Conservation (phyloP, 1,284 basidiomycete genomes). For the Porogramme epimiltina region DNA sequence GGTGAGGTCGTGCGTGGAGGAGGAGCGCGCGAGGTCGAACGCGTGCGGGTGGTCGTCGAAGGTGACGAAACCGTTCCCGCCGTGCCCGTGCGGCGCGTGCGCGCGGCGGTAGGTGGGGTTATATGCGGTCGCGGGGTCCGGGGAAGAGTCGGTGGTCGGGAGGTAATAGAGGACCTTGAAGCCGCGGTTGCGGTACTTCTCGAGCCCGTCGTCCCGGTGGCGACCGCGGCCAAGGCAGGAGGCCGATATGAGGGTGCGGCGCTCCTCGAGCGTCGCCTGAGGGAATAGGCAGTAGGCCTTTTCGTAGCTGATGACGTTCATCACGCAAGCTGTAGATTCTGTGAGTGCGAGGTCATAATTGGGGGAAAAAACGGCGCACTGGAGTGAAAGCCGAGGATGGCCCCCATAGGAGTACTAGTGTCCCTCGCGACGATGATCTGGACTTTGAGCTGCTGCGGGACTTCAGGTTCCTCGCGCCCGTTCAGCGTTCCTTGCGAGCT, state of each 20-base stretch:
- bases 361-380: constrained; percentile 31
- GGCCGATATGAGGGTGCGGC: constrained; percentile 20
- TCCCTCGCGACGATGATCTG: constrained; percentile 21
- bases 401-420: constrained; percentile 23
- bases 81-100: not conserved
- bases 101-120: not conserved
- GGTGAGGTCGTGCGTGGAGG: not conserved
- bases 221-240: constrained; percentile 9
- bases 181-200: constrained; percentile 30
- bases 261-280: constrained; percentile 29
- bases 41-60: not conserved
- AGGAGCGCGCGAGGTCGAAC: not conserved
- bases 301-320: constrained; percentile 42
- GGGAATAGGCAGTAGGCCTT: constrained; percentile 28
- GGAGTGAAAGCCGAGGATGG: constrained; percentile 41
- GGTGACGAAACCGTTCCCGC: too few species aligned
- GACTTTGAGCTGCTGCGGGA: constrained; percentile 12
- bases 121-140: constrained; percentile 3
- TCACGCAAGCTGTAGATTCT: constrained; percentile 41
- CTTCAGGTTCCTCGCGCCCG: not conserved
- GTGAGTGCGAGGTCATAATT: not conserved
- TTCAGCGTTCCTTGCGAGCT: not conserved
- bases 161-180: constrained; percentile 19
- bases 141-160: constrained; percentile 3
- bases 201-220: constrained; percentile 13